These are phyloP conservation scores for Rossbeevera mucosa DNA, from an alignment of 768 basidiomycete species.

Conservation along the genomic window DNA sequence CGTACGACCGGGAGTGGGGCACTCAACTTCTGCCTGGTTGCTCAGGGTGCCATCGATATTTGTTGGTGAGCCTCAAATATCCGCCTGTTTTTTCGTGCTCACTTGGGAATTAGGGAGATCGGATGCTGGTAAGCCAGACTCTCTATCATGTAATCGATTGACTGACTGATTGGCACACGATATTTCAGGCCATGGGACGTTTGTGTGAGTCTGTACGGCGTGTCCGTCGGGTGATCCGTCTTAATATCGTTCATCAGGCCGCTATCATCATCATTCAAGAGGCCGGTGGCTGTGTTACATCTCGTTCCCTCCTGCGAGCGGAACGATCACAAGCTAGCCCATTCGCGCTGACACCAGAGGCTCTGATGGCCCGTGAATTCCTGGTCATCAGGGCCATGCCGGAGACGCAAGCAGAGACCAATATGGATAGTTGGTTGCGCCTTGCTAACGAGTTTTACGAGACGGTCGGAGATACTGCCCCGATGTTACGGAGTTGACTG, in stretches of 20 bases:
- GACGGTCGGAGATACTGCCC: slow-evolving; percentile 62
- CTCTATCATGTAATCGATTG: not conserved
- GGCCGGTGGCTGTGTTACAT: slow-evolving; percentile 76
- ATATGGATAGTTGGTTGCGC: slow-evolving; percentile 63
- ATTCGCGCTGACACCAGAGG: slow-evolving; percentile 60
- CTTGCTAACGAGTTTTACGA: slow-evolving; percentile 83
- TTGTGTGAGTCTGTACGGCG: slow-evolving; percentile 42
- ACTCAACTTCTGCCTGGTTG: slow-evolving; percentile 79
- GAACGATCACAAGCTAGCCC: slow-evolving; percentile 31
- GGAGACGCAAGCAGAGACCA: slow-evolving; percentile 55
- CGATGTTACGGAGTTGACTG: slow-evolving; percentile 32
- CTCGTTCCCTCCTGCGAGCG: slow-evolving; percentile 43
- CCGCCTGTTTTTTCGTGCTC: not conserved
- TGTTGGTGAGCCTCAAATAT: slow-evolving; percentile 57
- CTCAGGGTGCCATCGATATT: slow-evolving; percentile 81
- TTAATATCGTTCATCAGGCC: slow-evolving; percentile 39
- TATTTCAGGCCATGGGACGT: slow-evolving; percentile 73
- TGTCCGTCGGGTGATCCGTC: not conserved
- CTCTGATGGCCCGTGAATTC: slow-evolving; percentile 75
- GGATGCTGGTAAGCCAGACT: slow-evolving; percentile 52
- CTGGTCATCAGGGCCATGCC: slow-evolving; percentile 67
- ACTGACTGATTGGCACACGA: not conserved
- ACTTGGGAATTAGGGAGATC: slow-evolving; percentile 57
- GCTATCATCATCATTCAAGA: slow-evolving; percentile 88
- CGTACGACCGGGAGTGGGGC: slow-evolving; percentile 82